phyloP scores from a whole-genome alignment of 345 rosid species.

The Eucalyptus victrix region DNA sequence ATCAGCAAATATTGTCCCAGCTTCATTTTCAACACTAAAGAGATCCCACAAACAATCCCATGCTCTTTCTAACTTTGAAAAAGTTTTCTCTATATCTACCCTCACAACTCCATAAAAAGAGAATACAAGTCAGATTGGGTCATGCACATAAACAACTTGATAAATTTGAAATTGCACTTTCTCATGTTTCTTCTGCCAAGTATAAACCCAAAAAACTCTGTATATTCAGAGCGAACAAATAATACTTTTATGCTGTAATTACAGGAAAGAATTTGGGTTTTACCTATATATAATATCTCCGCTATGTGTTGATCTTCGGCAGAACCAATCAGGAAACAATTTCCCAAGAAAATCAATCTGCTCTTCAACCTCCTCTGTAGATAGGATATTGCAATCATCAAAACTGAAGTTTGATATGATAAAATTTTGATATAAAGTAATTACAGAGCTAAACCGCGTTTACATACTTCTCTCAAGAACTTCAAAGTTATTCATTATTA shows the following conservation, averaged over 20 bases:
- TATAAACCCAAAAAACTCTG: background rate
- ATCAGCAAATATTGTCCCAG: background rate
- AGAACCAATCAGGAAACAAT: constrained; percentile 39
- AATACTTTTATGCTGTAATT: background rate
- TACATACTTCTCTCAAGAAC: constrained; percentile 24
- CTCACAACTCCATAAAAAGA: background rate
- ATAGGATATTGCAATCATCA: background rate
- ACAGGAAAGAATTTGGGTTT: background rate
- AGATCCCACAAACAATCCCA: background rate
- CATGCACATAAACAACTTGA: background rate
- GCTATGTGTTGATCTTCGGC: constrained; percentile 7
- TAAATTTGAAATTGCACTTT: background rate
- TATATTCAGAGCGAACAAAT: background rate
- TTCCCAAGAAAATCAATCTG: constrained; percentile 36
- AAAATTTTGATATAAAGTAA: background rate
- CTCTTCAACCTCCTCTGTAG: constrained; percentile 42
- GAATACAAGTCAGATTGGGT: background rate
- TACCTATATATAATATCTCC: constrained; percentile 33
- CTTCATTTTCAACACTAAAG: background rate
- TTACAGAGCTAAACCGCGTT: background rate
- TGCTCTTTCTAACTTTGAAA: background rate
- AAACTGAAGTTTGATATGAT: background rate
- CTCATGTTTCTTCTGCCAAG: background rate
- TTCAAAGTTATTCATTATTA: constrained; percentile 22
- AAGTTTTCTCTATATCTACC: background rate